Evolutionary conservation across 768 basidiomycete genomes (phyloP).

Genomic region (Floccularia luteovirens): DNA sequence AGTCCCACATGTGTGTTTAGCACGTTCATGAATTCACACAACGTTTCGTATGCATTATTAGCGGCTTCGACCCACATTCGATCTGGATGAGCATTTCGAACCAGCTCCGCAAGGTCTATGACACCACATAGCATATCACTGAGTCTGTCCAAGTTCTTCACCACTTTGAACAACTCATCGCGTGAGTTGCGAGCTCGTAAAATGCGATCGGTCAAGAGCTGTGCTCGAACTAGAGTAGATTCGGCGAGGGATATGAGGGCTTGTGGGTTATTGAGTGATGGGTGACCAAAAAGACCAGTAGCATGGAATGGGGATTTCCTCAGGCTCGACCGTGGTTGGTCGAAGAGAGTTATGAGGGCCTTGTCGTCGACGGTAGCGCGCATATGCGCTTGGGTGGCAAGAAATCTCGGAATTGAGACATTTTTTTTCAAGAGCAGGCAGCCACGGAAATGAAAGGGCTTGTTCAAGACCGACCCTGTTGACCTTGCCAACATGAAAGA

Average conservation of each 20-base stretch:
- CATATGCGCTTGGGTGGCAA: slow-evolving; percentile 35
- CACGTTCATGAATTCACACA: slow-evolving; percentile 97
- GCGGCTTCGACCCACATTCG: slow-evolving; percentile 74
- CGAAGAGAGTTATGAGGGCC: slow-evolving; percentile 63
- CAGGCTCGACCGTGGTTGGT: slow-evolving; percentile 41
- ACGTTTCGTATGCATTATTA: slow-evolving; percentile 80
- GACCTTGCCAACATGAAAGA: slow-evolving; percentile 32
- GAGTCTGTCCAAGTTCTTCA: slow-evolving; percentile 94
- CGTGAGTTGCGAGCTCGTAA: slow-evolving; percentile 64
- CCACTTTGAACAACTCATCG: slow-evolving; percentile 73
- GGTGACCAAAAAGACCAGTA: slow-evolving; percentile 84
- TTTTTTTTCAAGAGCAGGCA: slow-evolving; percentile 29
- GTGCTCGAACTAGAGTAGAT: slow-evolving; percentile 74
- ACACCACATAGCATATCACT: slow-evolving; percentile 95
- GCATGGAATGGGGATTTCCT: slow-evolving; percentile 35
- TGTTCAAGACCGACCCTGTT: slow-evolving; percentile 31
- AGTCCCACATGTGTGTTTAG: slow-evolving; percentile 91
- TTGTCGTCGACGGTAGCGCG: slow-evolving; percentile 61
- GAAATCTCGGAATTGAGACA: slow-evolving; percentile 11
- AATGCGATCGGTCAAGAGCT: slow-evolving; percentile 79
- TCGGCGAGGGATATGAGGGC: slow-evolving; percentile 69
- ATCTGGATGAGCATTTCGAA: slow-evolving; percentile 92
- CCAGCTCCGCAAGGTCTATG: slow-evolving; percentile 91
- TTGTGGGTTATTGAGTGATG: slow-evolving; percentile 58
- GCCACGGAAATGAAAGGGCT: slow-evolving; percentile 32